Evolutionary conservation across 495 filamentous ascomycete species (phyloP).

Genomic region (Echria macrotheca): DNA sequence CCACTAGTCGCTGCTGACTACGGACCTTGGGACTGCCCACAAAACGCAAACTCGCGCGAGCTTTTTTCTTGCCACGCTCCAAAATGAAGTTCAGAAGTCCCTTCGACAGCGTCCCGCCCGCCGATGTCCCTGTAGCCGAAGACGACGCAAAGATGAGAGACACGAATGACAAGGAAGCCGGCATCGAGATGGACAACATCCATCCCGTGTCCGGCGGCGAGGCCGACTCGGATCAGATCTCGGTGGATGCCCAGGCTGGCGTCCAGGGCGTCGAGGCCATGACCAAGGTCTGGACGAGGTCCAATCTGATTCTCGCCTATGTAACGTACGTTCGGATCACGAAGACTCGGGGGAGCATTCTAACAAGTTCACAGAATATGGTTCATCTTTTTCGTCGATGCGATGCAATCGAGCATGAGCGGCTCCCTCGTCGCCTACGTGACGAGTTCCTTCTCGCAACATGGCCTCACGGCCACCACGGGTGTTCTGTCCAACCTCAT

Average conservation of each 20-base stretch:
- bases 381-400: slow-evolving; percentile 48
- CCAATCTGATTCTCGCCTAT: slow-evolving; percentile 20
- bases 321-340: slow-evolving; percentile 18
- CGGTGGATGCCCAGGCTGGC: slow-evolving; percentile 18
- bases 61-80: not conserved
- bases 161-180: slow-evolving; percentile 20
- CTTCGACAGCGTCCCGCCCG: slow-evolving; percentile 9
- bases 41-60: not conserved
- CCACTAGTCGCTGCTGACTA: not conserved
- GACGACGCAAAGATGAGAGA: slow-evolving; percentile 13
- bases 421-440: slow-evolving; percentile 39
- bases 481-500: slow-evolving; percentile 50
- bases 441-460: slow-evolving; percentile 41
- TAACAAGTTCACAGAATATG: slow-evolving; percentile 35
- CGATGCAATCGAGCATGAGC: slow-evolving; percentile 40
- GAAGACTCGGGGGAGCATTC: not conserved
- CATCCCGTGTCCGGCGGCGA: not conserved
- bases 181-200: slow-evolving; percentile 1
- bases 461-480: slow-evolving; percentile 46
- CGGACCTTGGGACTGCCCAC: not conserved
- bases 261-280: slow-evolving; percentile 24
- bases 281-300: slow-evolving; percentile 24
- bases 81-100: not conserved
- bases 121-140: slow-evolving; percentile 16
- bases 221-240: slow-evolving; percentile 21